Percentiles rank a stretch among this genome's conserved stretches.
Evolutionary conservation across 2,329 filamentous ascomycete genomes (phyloP).

Genomic region (Aspergillus viridinutans): DNA sequence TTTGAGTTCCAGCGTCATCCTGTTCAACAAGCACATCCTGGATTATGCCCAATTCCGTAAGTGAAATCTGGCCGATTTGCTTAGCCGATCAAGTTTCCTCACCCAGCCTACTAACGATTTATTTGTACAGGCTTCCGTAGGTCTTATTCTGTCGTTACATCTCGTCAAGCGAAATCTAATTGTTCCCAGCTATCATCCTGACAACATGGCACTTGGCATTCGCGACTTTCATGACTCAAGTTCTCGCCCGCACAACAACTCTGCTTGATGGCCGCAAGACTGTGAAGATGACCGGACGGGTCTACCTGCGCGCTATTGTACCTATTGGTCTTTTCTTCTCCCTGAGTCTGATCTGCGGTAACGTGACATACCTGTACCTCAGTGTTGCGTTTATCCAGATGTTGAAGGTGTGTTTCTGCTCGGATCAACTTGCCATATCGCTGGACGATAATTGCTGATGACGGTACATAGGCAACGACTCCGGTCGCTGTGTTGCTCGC

Average conservation of each 20-base stretch:
- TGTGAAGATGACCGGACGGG: conserved; percentile 92
- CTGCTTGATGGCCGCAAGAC: conserved; percentile 91
- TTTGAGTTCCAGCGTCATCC: conserved; percentile 87
- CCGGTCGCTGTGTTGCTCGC: conserved; percentile 88
- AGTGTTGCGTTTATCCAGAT: conserved; percentile 97
- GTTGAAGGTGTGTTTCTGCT: conserved; percentile 67
- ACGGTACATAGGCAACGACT: conserved; percentile 67
- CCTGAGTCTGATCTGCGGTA: conserved; percentile 91
- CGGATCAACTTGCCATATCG: conserved; percentile 17
- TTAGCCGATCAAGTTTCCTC: not conserved
- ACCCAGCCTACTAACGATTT: conserved; percentile 2
- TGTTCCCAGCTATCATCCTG: conserved; percentile 55
- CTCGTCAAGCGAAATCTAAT: not conserved
- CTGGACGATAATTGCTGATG: conserved; percentile 7
- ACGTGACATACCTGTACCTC: conserved; percentile 89
- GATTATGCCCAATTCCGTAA: conserved; percentile 78
- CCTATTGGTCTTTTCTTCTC: conserved; percentile 96
- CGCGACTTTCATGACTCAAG: conserved; percentile 88
- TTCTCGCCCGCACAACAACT: conserved; percentile 83
- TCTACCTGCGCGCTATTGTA: conserved; percentile 89
- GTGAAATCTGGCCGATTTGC: conserved; percentile 24
- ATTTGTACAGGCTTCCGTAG: conserved; percentile 42
- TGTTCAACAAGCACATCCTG: conserved; percentile 99
- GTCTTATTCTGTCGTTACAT: conserved; percentile 12
- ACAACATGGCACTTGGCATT: conserved; percentile 96